phyloP scores from a whole-genome alignment of 2,329 filamentous ascomycete genomes.

The Stemphylium beticola region DNA sequence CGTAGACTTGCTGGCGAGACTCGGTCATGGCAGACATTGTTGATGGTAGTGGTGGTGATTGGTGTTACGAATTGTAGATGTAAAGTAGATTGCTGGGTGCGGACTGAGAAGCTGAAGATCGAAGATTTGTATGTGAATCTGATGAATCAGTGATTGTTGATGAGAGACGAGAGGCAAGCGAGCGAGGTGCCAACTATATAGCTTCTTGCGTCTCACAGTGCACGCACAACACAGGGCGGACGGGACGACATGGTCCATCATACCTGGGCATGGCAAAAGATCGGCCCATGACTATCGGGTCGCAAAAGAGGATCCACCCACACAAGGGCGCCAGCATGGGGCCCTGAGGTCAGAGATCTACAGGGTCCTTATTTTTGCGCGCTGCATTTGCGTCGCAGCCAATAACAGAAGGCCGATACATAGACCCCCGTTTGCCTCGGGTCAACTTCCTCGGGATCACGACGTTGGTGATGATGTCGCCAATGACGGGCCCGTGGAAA shows the following conservation, averaged over 20 bases:
- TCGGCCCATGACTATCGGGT: conserved; percentile 28
- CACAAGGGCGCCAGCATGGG: conserved; percentile 10
- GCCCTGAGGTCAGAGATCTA: conserved; percentile 36
- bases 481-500: conserved; percentile 21
- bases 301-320: conserved; percentile 25
- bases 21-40: conserved; percentile 32
- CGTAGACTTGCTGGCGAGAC: conserved; percentile 42
- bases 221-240: conserved; percentile 9
- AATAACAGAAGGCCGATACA: conserved; percentile 22
- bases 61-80: background rate
- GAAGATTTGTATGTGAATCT: conserved; percentile 5
- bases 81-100: background rate
- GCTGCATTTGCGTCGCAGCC: conserved; percentile 3
- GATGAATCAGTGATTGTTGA: background rate
- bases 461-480: conserved; percentile 22
- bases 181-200: conserved; percentile 38
- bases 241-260: conserved; percentile 17
- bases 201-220: conserved; percentile 15
- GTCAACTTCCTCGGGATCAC: conserved; percentile 7
- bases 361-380: conserved; percentile 38
- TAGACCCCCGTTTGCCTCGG: conserved; percentile 12
- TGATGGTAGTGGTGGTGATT: background rate
- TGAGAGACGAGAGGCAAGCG: background rate
- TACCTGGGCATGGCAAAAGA: conserved; percentile 29
- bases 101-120: conserved; percentile 8